A percentile compares a stretch with the other conserved stretches of the same genome.
Evolutionary conservation across 139 green algal genomes (phyloP).

Genomic region (Pleodorina starrii): DNA sequence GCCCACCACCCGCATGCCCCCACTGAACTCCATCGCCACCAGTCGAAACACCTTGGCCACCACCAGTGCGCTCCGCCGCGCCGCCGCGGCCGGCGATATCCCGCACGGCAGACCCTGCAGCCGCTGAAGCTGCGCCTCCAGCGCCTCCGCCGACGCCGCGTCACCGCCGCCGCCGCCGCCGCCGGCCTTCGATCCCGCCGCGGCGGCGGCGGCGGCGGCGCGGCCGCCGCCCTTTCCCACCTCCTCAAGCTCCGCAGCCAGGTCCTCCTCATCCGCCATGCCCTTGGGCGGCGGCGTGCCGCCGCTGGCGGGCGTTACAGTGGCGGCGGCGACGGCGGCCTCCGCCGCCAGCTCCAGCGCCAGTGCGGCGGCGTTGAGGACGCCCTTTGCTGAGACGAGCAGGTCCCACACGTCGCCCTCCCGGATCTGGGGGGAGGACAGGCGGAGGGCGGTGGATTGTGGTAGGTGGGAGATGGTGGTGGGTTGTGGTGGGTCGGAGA

Average conservation of each 20-base stretch:
- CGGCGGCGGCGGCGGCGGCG: not conserved
- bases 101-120: not conserved
- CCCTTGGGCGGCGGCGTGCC: not conserved
- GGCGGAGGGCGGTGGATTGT: no score
- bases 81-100: not conserved
- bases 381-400: conserved; percentile 19
- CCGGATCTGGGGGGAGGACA: conserved; percentile 37
- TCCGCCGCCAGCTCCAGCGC: conserved; percentile 20
- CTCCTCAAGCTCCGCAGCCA: not conserved
- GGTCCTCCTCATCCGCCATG: not conserved
- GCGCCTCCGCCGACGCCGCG: not conserved
- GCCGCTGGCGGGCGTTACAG: not conserved
- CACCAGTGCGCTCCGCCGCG: not conserved
- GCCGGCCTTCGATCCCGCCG: no score
- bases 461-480: no score
- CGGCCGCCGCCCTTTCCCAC: not conserved
- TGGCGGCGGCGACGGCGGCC: not conserved
- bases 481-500: no score
- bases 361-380: conserved; percentile 20
- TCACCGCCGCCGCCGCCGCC: not conserved
- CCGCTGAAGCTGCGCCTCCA: not conserved
- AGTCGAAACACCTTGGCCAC: not conserved
- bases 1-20: not conserved
- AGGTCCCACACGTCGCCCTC: conserved; percentile 65
- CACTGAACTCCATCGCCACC: not conserved